Evolutionary conservation across 805 yeast genomes (phyloP).

Genomic region (Limtongia smithiae): DNA sequence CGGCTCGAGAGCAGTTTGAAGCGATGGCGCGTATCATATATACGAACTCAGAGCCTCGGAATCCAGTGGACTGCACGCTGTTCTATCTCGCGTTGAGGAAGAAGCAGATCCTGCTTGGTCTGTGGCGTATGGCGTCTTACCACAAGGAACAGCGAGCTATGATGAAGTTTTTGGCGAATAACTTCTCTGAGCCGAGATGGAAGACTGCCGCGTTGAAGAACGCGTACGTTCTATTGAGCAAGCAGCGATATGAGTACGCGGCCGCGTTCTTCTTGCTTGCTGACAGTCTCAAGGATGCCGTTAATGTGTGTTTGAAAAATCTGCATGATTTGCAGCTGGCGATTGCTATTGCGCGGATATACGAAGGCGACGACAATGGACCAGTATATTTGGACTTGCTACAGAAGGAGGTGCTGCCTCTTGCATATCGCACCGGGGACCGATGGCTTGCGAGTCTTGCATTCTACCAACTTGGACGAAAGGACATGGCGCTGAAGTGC

Average conservation of each 20-base stretch:
- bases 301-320: slow-evolving; percentile 66
- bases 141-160: slow-evolving; percentile 82
- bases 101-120: slow-evolving; percentile 68
- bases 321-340: slow-evolving; percentile 70
- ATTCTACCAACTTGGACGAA: slow-evolving; percentile 59
- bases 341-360: slow-evolving; percentile 72
- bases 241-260: slow-evolving; percentile 82
- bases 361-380: slow-evolving; percentile 56
- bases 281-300: slow-evolving; percentile 70
- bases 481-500: slow-evolving; percentile 50
- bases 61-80: slow-evolving; percentile 71
- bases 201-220: slow-evolving; percentile 83
- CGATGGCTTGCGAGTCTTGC: slow-evolving; percentile 82
- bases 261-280: slow-evolving; percentile 85
- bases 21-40: slow-evolving; percentile 70
- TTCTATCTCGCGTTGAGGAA: slow-evolving; percentile 75
- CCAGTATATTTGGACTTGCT: slow-evolving; percentile 51
- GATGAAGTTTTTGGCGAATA: slow-evolving; percentile 69
- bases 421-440: slow-evolving; percentile 59
- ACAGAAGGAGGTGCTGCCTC: slow-evolving; percentile 50
- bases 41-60: slow-evolving; percentile 49
- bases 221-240: slow-evolving; percentile 85
- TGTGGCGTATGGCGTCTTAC: slow-evolving; percentile 76
- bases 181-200: slow-evolving; percentile 76
- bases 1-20: slow-evolving; percentile 56